Conservation (phyloP, 345 rosid species). For the Anastatica hierochuntica region DNA sequence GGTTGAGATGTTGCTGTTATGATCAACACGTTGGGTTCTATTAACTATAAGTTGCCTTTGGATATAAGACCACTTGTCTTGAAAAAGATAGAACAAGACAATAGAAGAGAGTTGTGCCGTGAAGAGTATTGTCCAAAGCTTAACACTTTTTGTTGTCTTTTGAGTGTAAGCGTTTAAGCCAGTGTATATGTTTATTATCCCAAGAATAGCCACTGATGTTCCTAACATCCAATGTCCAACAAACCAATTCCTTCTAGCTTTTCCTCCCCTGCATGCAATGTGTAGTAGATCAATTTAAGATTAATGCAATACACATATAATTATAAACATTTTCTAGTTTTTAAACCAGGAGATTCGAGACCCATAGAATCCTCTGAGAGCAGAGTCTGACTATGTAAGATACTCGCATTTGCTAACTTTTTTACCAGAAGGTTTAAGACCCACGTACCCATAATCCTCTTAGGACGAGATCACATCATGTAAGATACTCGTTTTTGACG, state of each 20-base stretch:
- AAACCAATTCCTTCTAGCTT: slow-evolving; percentile 62
- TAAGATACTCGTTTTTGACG: no score
- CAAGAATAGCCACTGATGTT: slow-evolving; percentile 42
- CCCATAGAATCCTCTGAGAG: no score
- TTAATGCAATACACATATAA: no score
- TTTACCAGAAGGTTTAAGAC: no score
- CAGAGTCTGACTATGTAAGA: no score
- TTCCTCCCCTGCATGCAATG: slow-evolving; percentile 64
- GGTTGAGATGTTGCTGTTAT: slow-evolving; percentile 25
- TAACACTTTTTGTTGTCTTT: slow-evolving; percentile 41
- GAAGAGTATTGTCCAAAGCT: slow-evolving; percentile 59
- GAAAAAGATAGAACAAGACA: slow-evolving; percentile 63
- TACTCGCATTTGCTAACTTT: no score
- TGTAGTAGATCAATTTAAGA: no score
- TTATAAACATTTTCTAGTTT: no score
- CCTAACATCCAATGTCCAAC: slow-evolving; percentile 74
- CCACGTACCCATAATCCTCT: no score
- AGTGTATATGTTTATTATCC: slow-evolving; percentile 71
- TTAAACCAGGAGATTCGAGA: no score
- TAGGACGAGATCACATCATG: no score
- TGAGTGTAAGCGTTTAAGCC: slow-evolving; percentile 61
- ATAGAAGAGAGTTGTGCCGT: slow-evolving; percentile 53
- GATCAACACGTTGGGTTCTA: slow-evolving; percentile 15
- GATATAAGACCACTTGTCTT: slow-evolving; percentile 63
- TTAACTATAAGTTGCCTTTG: slow-evolving; percentile 1